Base-by-base conservation (phyloP, 176 grass and related monocot species). In the Eleusine coracana region DNA sequence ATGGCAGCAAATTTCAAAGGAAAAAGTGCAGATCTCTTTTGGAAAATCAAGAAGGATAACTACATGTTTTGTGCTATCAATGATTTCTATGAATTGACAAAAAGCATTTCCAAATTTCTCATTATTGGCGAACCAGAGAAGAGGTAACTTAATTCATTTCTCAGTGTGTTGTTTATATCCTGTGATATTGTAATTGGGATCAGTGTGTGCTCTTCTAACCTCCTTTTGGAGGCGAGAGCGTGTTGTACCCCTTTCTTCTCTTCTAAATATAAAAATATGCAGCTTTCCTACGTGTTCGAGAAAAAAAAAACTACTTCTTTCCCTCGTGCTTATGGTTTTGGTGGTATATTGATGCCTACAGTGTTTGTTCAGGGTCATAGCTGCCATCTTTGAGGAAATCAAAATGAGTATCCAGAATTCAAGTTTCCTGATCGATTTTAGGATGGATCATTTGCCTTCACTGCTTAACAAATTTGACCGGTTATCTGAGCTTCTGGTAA, bases 1-100 rank as follows among this genome's bases (percentile, higher is more conserved):
- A 94, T 98, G 92, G 73, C 84, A 74, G 82, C 74, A 50, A 88
- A 94, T 87, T 98, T 92, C 88, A 88, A 63, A 70, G 92, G 95
- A 49, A 91, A 76, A 28, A 87, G 85, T 84, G 75, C 82, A 71
- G 78, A 78, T 6, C 86, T 98, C 27, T 77, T 86, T 56, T 20
- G 62, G 70, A 94, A 84, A 88, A 84, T 98, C 63, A 91, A 89
- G 66, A 94, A 91, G 86, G 92, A 98, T 88, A 62, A 68, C 28
- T 94, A 98, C 76, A 98, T 94, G 95, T 87, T 85, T 81, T 92
- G 74, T 60, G 90, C 95, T 36, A 85, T 94, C 79, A 88, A 87
- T 12, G 92, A 98, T 78, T 98, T 80, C 86, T 98, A 88, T 18
- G 66, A 92, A 54, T 86, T 89, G 51, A 81, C 93, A 76, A 93